These are phyloP conservation scores for Fusarium vanettenii DNA, from an alignment of 2,329 filamentous ascomycete genomes.

Conservation along the genomic window DNA sequence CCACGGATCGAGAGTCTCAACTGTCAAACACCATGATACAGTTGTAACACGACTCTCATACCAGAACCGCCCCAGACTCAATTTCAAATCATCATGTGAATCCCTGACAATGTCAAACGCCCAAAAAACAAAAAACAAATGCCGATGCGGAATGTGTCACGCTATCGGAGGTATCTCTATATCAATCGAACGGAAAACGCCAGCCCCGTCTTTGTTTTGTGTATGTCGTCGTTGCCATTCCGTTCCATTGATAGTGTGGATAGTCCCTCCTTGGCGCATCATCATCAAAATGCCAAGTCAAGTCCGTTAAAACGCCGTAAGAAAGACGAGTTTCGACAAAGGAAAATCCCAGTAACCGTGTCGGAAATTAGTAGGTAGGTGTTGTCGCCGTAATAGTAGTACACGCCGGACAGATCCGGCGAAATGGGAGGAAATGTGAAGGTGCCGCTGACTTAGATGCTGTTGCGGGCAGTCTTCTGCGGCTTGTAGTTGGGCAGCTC, in stretches of 20 bases:
- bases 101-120: slow-evolving; percentile 18
- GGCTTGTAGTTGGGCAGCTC: slow-evolving; percentile 87
- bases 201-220: slow-evolving; percentile 35
- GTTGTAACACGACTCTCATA: slow-evolving; percentile 25
- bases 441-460: slow-evolving; percentile 36
- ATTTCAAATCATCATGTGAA: slow-evolving; percentile 22
- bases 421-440: background rate
- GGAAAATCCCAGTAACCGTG: slow-evolving; percentile 14
- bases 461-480: slow-evolving; percentile 58
- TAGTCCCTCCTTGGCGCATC: slow-evolving; percentile 39
- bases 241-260: slow-evolving; percentile 44
- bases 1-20: slow-evolving; percentile 1
- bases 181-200: slow-evolving; percentile 47
- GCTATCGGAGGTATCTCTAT: slow-evolving; percentile 43
- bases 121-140: slow-evolving; percentile 23
- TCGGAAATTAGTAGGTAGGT: slow-evolving; percentile 1
- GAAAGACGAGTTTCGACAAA: slow-evolving; percentile 9
- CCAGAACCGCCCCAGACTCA: slow-evolving; percentile 28
- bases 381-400: slow-evolving; percentile 29
- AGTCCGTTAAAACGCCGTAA: slow-evolving; percentile 37
- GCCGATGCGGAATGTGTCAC: slow-evolving; percentile 37
- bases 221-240: slow-evolving; percentile 39
- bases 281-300: slow-evolving; percentile 28
- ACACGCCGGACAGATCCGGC: slow-evolving; percentile 32
- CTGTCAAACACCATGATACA: background rate